Base-by-base conservation (phyloP, 2,329 filamentous ascomycete genomes). In the Cladophialophora bantiana region DNA sequence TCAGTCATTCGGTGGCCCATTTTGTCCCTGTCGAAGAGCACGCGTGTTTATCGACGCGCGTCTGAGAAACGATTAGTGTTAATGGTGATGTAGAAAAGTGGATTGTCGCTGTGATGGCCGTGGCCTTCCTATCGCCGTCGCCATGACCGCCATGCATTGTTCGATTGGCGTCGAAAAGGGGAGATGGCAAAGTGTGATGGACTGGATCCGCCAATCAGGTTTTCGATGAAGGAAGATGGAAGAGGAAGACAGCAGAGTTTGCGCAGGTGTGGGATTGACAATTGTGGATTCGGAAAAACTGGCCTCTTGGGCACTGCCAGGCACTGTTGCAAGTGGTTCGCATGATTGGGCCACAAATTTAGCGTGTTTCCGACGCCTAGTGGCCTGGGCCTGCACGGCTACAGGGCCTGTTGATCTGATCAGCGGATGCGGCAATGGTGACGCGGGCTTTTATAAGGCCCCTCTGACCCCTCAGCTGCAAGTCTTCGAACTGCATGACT, bases 391-490 rank as follows among this genome's bases (percentile, higher is more conserved):
- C 26, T 26, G 26, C 26, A 26, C 2, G 26, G 26, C 26, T 26
- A 26, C 26, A 26, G 26, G 20, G 45, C 45, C 45, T 50, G 45
- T 50, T 50, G 45, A 50, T 50, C 45, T 50, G 45, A 50, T 50
- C 45, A 50, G 7, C 45, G 45, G 45, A 50, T 50, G 45, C 45
- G 9, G 20, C 45, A 50, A 50, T 13, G 20, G 45, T 50, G 45
- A 50, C 9, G 18, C 12, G 18, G 26, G 45, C 45, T 50, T 50
- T 50, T 50, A 50, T 50, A 50, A 50, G 45, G 45, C 45, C 45
- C 45, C 45, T 50, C 45, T 15, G 45, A 50, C 45, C 45, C 45
- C 45, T 50, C 45, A 10, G 45, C 45, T 50, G 45, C 45, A 50
- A 18, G 20, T 50, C 45, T 50, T 20, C 26, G 45, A 50, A 48